These are phyloP conservation scores for Musa schizocarpa DNA, from an alignment of 176 grass and related monocot genomes.

Conservation along the genomic window DNA sequence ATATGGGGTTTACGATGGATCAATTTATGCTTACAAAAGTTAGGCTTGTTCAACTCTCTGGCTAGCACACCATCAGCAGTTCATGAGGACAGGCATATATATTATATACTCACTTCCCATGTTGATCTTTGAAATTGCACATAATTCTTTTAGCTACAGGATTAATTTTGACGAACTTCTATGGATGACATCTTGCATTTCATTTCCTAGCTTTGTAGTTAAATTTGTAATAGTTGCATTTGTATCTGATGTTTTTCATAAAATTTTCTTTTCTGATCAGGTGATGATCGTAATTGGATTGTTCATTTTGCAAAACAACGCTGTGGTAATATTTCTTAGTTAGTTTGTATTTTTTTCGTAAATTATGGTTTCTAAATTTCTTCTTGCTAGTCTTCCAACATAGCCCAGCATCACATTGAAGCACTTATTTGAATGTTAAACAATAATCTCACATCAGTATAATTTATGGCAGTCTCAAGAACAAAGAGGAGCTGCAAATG, in stretches of 20 bases:
- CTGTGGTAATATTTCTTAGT: conserved; percentile 48
- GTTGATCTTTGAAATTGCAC: neutral
- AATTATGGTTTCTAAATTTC: neutral
- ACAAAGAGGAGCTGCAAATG: conserved; percentile 72
- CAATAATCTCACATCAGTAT: neutral
- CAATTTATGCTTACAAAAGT: too few relatives aligned
- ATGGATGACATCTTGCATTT: neutral
- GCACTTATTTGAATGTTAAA: neutral
- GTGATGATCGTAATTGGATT: conserved; percentile 45
- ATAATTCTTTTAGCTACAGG: neutral
- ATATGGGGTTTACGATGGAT: too few relatives aligned
- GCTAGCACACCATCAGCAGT: too few relatives aligned
- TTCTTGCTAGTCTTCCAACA: neutral
- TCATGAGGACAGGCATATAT: neutral
- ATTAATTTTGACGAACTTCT: neutral
- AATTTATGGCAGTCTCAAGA: conserved; percentile 39
- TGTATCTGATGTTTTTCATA: neutral
- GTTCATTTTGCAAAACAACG: conserved; percentile 68
- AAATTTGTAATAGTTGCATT: neutral
- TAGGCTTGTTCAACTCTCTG: too few relatives aligned
- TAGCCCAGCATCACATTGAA: neutral
- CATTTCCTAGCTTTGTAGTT: neutral
- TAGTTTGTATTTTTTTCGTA: neutral
- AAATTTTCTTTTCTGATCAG: conserved; percentile 31
- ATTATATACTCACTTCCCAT: neutral